A percentile compares a stretch with the other conserved stretches of the same genome.
These are phyloP conservation scores for Mortierella antarctica DNA, from an alignment of 192 early-diverging fungal genomes.

Conservation along the genomic window DNA sequence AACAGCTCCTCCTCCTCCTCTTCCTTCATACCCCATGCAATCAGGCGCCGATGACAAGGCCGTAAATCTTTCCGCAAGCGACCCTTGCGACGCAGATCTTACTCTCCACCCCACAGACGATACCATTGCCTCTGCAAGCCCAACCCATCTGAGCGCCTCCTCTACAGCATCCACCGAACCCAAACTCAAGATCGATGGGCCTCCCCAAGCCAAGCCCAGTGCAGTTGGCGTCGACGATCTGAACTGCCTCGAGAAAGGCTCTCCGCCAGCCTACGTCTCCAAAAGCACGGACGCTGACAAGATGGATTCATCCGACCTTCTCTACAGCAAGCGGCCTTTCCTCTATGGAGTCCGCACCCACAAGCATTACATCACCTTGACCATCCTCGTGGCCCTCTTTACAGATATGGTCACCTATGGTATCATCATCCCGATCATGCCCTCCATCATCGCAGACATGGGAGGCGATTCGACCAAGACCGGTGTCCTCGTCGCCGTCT, in stretches of 20 bases:
- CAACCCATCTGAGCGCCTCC: neutral
- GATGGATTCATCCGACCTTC: no score
- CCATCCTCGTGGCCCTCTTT: slow-evolving; percentile 43
- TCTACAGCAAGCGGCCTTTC: slow-evolving; percentile 23
- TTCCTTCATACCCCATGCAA: slow-evolving; percentile 17
- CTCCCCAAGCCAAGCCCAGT: neutral
- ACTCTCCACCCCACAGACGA: neutral
- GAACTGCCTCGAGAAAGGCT: slow-evolving; percentile 15
- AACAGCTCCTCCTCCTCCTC: neutral
- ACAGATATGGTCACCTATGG: slow-evolving; percentile 71
- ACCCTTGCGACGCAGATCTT: slow-evolving; percentile 47
- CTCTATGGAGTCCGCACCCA: slow-evolving; percentile 25
- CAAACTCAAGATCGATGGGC: neutral
- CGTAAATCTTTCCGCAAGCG: slow-evolving; percentile 50
- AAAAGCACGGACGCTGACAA: neutral
- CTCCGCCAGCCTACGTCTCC: neutral
- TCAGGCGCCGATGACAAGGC: slow-evolving; percentile 31
- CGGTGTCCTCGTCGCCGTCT: slow-evolving; percentile 73
- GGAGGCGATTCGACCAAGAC: slow-evolving; percentile 65
- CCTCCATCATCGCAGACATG: slow-evolving; percentile 70
- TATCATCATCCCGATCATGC: slow-evolving; percentile 76
- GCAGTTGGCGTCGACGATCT: neutral
- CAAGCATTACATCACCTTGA: slow-evolving; percentile 47
- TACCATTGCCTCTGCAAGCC: neutral
- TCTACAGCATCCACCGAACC: neutral